Conservation (phyloP, 2,329 filamentous ascomycete species). For the Macrophomina pseudophaseolina region DNA sequence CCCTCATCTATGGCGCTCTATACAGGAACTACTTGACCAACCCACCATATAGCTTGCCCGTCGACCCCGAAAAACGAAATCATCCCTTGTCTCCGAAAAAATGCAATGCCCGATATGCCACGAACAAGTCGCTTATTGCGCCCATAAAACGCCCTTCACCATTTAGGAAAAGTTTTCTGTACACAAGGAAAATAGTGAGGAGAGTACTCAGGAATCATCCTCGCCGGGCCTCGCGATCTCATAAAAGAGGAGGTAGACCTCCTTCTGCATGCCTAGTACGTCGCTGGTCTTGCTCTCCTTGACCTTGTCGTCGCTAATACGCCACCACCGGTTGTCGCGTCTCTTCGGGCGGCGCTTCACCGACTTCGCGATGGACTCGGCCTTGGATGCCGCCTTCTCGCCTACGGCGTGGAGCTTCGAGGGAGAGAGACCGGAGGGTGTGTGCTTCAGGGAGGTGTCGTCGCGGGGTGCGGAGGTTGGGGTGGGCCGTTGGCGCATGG, state of each 20-base stretch:
- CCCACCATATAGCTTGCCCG: too few species aligned
- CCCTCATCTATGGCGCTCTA: neutral
- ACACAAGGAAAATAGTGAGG: neutral
- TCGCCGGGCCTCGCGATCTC: constrained; percentile 66
- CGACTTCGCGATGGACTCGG: constrained; percentile 52
- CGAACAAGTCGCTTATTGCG: too few species aligned
- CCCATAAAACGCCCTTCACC: neutral
- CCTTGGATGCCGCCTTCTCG: constrained; percentile 35
- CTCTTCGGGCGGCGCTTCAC: constrained; percentile 61
- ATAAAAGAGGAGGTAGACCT: constrained; percentile 96
- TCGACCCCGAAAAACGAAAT: too few species aligned
- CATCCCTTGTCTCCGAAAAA: neutral
- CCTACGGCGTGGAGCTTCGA: constrained; percentile 21
- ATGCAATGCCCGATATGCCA: too few species aligned
- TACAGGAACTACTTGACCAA: neutral
- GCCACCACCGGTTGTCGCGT: constrained; percentile 84
- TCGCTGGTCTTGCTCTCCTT: constrained; percentile 93
- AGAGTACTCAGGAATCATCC: constrained; percentile 3
- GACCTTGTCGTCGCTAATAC: constrained; percentile 95
- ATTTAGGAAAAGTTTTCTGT: neutral
- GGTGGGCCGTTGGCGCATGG: constrained; percentile 13
- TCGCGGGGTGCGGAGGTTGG: constrained; percentile 15
- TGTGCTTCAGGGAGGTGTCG: constrained; percentile 29
- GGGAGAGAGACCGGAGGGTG: neutral
- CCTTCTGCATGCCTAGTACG: constrained; percentile 89